Percentiles rank a stretch among this genome's conserved stretches.
Evolutionary conservation across 306 rosid species (phyloP).

Genomic region (Senna siamea): DNA sequence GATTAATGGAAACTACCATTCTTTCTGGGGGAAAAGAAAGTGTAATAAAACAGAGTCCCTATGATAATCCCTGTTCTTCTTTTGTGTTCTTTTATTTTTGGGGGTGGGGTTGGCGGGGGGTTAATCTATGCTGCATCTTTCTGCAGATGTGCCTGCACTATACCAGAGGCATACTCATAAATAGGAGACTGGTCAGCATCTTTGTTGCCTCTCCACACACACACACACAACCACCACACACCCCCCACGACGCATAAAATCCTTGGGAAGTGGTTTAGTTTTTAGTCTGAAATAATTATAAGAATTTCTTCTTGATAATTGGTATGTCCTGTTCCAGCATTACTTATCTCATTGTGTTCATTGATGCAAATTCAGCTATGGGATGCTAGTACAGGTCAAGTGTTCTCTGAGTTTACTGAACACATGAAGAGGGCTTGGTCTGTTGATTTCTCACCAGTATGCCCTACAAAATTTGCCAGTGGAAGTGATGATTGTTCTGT

Average conservation of each 20-base stretch:
- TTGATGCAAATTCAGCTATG: conserved; percentile 70
- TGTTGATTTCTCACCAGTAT: conserved; percentile 79
- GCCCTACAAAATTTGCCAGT: conserved; percentile 94
- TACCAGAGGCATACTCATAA: too few relatives aligned
- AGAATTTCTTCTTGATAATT: not conserved
- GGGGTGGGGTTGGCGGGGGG: not conserved
- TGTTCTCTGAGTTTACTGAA: conserved; percentile 68
- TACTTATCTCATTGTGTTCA: conserved; percentile 37
- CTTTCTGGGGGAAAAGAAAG: too few relatives aligned
- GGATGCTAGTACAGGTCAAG: conserved; percentile 94
- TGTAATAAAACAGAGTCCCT: not conserved
- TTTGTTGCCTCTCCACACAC: conserved; percentile 3
- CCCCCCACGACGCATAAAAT: too few relatives aligned
- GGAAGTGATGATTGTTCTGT: conserved; percentile 93
- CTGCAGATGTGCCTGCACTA: conserved; percentile 14
- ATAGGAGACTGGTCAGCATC: not conserved
- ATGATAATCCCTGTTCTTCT: not conserved
- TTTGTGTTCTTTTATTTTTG: not conserved
- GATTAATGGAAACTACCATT: not conserved
- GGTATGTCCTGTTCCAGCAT: conserved; percentile 12
- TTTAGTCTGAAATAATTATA: not conserved
- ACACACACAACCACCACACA: too few relatives aligned
- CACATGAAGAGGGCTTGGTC: conserved; percentile 95
- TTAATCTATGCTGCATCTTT: not conserved
- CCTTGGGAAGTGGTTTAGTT: not conserved